Percentiles rank a stretch among this genome's conserved stretches.
Evolutionary conservation across 2,329 filamentous ascomycete genomes (phyloP).

Genomic region (Tolypocladium cylindrosporum): DNA sequence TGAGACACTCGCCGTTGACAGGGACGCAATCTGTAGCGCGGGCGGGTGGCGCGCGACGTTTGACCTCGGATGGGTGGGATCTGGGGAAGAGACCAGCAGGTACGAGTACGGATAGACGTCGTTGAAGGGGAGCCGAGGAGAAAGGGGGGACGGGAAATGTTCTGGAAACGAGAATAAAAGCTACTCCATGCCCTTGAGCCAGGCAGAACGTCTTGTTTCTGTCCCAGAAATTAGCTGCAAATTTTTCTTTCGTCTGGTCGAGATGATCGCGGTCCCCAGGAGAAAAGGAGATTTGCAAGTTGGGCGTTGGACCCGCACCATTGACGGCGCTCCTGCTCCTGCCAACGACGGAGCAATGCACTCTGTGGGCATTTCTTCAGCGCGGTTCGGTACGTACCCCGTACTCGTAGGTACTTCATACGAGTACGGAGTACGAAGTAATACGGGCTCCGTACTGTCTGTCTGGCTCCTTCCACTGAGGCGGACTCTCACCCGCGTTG

Average conservation of each 20-base stretch:
- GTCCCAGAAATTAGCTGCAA: conserved; percentile 2
- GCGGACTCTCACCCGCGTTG: not conserved
- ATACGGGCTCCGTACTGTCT: not conserved
- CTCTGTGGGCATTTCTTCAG: not conserved
- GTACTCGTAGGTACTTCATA: not conserved
- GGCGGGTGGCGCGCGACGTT: not conserved
- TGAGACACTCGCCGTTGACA: not conserved
- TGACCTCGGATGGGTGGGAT: not conserved
- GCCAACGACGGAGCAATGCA: not conserved
- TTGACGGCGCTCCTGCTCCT: not conserved
- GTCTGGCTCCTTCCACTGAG: not conserved
- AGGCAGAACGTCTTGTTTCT: not conserved
- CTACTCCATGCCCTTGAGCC: not conserved
- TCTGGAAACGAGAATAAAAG: not conserved
- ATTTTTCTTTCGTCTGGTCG: not conserved
- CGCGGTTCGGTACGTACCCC: not conserved
- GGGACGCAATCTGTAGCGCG: not conserved
- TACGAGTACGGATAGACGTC: not conserved
- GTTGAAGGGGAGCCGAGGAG: not conserved
- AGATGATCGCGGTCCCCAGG: conserved; percentile 1
- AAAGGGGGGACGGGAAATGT: not conserved
- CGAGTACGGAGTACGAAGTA: too few relatives aligned
- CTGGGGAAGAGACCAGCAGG: not conserved
- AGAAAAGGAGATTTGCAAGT: conserved; percentile 2
- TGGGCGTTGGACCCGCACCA: not conserved